Conservation (phyloP, 2,329 filamentous ascomycete species). For the Colletotrichum sp. region DNA sequence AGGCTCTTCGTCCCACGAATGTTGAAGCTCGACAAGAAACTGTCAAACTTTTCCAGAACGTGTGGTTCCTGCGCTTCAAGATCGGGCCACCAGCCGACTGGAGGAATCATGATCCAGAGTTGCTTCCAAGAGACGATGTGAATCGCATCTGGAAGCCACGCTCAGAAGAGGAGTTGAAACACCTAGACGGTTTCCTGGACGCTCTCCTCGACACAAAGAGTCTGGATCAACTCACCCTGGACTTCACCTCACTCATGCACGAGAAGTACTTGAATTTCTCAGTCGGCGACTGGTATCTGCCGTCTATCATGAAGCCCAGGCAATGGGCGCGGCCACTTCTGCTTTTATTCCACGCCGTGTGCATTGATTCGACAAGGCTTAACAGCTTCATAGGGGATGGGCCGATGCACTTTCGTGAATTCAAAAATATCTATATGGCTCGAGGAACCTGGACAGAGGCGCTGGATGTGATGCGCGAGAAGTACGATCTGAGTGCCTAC, state of each 20-base stretch:
- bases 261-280: not conserved
- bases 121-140: not conserved
- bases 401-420: accelerated
- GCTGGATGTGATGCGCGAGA: accelerated
- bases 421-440: accelerated
- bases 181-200: not conserved
- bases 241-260: not conserved
- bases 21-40: accelerated
- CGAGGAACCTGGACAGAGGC: not conserved
- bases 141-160: not conserved
- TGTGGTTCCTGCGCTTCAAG: not conserved
- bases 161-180: not conserved
- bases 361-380: not conserved
- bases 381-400: accelerated
- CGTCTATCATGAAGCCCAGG: not conserved
- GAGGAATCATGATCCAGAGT: accelerated
- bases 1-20: accelerated
- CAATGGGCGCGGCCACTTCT: not conserved
- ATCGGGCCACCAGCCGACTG: accelerated
- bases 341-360: too few relatives aligned
- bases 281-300: not conserved
- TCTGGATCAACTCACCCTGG: accelerated
- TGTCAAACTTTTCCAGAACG: accelerated
- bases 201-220: not conserved
- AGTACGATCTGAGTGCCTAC: not conserved